A percentile compares a stretch with the other conserved stretches of the same genome.
Conservation (phyloP, 2,329 filamentous ascomycete genomes). For the Diaporthe ilicicola region DNA sequence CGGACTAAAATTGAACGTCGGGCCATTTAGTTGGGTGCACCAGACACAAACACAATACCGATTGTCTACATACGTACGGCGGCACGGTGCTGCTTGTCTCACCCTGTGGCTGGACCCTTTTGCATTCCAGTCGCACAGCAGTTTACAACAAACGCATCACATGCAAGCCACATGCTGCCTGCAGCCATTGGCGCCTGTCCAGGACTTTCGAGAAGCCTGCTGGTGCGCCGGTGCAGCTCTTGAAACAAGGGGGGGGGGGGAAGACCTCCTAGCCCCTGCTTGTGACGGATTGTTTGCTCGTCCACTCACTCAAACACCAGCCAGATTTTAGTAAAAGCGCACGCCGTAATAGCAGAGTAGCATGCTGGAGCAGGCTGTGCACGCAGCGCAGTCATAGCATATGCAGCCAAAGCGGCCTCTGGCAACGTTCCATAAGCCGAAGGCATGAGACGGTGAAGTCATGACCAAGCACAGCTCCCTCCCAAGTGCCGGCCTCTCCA, state of each 20-base stretch:
- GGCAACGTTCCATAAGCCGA: conserved; percentile 19
- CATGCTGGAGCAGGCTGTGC: conserved; percentile 4
- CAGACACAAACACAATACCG: background rate
- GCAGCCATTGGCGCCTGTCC: background rate
- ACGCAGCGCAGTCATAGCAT: background rate
- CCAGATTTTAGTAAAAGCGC: background rate
- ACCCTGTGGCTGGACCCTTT: background rate
- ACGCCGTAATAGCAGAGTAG: too few relatives aligned
- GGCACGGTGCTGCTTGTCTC: background rate
- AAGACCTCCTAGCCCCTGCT: background rate
- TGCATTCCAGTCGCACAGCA: background rate
- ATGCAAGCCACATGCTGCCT: background rate
- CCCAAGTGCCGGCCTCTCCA: background rate
- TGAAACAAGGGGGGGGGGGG: conserved; percentile 15
- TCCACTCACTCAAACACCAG: background rate
- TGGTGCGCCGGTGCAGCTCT: conserved; percentile 16
- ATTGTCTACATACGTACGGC: background rate
- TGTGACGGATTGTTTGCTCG: background rate
- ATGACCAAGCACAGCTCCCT: background rate
- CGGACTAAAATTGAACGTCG: conserved; percentile 21
- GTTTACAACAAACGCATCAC: background rate
- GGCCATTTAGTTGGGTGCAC: background rate
- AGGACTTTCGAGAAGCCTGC: conserved; percentile 1
- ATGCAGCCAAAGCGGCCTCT: background rate
- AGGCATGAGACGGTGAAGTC: conserved; percentile 2